A percentile compares a stretch with the other conserved stretches of the same genome.
phyloP scores from a whole-genome alignment of 140 eudicot genomes.

The Stevia rebaudiana region DNA sequence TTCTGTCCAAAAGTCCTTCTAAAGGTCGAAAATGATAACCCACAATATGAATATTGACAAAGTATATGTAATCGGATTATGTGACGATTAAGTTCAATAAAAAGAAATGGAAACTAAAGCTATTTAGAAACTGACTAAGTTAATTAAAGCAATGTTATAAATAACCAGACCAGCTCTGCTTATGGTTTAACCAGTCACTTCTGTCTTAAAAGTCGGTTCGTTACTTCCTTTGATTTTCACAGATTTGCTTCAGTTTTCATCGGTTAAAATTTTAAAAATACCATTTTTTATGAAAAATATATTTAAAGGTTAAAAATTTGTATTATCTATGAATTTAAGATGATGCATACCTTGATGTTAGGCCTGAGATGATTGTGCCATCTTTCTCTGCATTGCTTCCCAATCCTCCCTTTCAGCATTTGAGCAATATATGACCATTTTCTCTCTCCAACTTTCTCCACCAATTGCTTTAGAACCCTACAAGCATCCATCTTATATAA shows the following conservation, averaged over 20 bases:
- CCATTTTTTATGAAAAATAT: not conserved
- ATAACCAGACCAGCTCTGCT: too few species aligned
- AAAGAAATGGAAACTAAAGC: too few species aligned
- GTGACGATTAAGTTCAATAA: not conserved
- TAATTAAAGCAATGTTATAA: too few species aligned
- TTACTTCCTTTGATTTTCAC: too few species aligned
- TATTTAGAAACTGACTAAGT: too few species aligned
- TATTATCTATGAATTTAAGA: too few species aligned
- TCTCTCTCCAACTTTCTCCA: slow-evolving; percentile 59
- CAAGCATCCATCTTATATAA: not conserved
- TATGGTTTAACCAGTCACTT: too few species aligned
- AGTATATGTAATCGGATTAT: slow-evolving; percentile 7
- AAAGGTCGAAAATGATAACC: too few species aligned
- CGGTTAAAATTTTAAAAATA: not conserved
- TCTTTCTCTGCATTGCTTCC: slow-evolving; percentile 86
- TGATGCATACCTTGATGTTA: slow-evolving; percentile 51
- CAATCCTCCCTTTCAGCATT: slow-evolving; percentile 75
- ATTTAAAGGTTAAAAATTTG: too few species aligned
- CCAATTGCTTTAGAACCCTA: slow-evolving; percentile 56
- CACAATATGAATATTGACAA: too few species aligned
- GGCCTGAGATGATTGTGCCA: slow-evolving; percentile 90
- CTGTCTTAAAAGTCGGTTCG: too few species aligned
- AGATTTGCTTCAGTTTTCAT: too few species aligned
- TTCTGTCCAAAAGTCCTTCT: slow-evolving; percentile 91
- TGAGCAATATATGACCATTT: slow-evolving; percentile 79